Base-by-base conservation (phyloP, 768 basidiomycete species). In the Leccinum uliginosum region DNA sequence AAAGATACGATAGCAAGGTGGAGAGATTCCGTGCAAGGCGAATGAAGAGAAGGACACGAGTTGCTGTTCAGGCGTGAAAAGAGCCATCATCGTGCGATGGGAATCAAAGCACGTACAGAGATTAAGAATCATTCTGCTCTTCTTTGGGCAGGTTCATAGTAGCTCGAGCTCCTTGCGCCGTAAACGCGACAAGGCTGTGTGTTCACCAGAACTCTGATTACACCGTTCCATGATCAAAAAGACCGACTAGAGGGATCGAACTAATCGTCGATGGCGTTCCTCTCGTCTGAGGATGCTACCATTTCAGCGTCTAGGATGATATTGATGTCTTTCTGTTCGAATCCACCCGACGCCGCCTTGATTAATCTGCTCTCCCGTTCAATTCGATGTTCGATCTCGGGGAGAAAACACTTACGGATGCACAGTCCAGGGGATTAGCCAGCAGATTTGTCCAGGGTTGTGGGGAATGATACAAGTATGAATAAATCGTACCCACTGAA, bases 1-100 rank as follows among this genome's bases (percentile, higher is more conserved):
- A 95, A 97, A 74, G 93, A 95, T 11, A 93, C 86, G 17, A 96
- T 78, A 19, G 84, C 89, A 7, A 94, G 82, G 58, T 85, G 86
- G 2, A 84, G 78, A 11, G 74, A 67, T 15, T 72, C 71, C 7
- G 59, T 46, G 19, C 73, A 70, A 4, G 74, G 71, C 8, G 81
- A 79, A 48, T 70, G 56, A 35, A 80, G 65, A 4, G 80, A 81
- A 53, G 71, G 70, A 46, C 78, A 78, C 4, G 75, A 73, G 3
- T 73, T 72, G 32, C 72, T 74, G 27, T 32, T 17, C 23, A 29
- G 56, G 32, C 21, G 43, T 65, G 19, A 64, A 53, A 38, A 24
- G 17, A 54, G 0, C 4, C 27, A 8, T 12, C 35, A 34, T 46
- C 27, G 10, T 72, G 54, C 14, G n/a, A 15, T 29, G 32, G 40